These are phyloP conservation scores for Cytidiella melzeri DNA, from an alignment of 768 basidiomycete genomes.

Conservation along the genomic window DNA sequence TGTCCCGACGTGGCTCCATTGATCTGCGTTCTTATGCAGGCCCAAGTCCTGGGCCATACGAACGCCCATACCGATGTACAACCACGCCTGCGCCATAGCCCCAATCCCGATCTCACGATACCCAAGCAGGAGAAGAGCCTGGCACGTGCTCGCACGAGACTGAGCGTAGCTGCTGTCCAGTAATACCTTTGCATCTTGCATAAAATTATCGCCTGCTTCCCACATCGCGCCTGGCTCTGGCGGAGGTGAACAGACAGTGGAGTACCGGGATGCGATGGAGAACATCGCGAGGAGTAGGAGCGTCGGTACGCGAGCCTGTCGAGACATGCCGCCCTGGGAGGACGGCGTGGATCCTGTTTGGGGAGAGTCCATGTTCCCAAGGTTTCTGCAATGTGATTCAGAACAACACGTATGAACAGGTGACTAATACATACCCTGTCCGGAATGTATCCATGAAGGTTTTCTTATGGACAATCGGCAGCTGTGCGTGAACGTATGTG, in stretches of 20 bases:
- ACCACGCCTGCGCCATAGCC: constrained; percentile 86
- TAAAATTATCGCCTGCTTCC: constrained; percentile 71
- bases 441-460: constrained; percentile 57
- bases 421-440: constrained; percentile 26
- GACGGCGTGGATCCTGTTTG: constrained; percentile 22
- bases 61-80: constrained; percentile 80
- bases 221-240: constrained; percentile 64
- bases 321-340: constrained; percentile 36
- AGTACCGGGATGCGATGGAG: constrained; percentile 73
- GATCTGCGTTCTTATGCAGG: constrained; percentile 75
- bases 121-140: constrained; percentile 74
- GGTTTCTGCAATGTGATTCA: constrained; percentile 4
- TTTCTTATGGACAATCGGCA: constrained; percentile 72
- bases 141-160: constrained; percentile 70
- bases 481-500: constrained; percentile 69
- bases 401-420: not conserved
- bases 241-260: constrained; percentile 21
- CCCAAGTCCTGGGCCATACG: constrained; percentile 91
- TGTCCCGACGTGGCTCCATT: constrained; percentile 57
- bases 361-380: constrained; percentile 21
- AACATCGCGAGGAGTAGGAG: constrained; percentile 81
- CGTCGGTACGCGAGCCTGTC: constrained; percentile 45
- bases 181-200: constrained; percentile 58
- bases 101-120: constrained; percentile 86
- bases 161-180: constrained; percentile 63